Evolutionary conservation across 495 filamentous ascomycete genomes (phyloP).

Genomic region (Clavariopsis aquatica): DNA sequence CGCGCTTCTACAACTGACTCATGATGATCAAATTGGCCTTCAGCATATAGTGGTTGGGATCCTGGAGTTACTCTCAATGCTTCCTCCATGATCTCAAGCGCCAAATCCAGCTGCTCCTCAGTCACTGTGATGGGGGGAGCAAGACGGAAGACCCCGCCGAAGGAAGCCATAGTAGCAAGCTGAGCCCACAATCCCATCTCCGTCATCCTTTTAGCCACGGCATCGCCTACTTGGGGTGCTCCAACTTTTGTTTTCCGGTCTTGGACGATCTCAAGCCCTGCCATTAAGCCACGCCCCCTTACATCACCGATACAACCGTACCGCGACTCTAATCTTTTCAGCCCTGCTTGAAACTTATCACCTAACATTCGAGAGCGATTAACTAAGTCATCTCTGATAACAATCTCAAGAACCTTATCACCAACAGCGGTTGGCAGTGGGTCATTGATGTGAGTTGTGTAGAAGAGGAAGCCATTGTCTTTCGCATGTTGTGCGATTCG

Average conservation of each 20-base stretch:
- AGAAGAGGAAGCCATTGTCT: conserved; percentile 46
- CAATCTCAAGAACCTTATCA: conserved; percentile 58
- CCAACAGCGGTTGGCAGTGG: conserved; percentile 58
- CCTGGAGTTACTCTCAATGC: conserved; percentile 44
- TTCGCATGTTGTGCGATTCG: conserved; percentile 50
- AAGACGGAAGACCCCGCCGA: conserved; percentile 58
- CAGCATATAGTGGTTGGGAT: conserved; percentile 32
- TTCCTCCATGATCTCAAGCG: conserved; percentile 51
- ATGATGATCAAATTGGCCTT: too few relatives aligned
- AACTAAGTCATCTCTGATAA: conserved; percentile 53
- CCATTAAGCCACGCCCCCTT: conserved; percentile 56
- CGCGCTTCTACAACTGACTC: too few relatives aligned
- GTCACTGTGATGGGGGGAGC: conserved; percentile 60
- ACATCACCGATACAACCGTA: conserved; percentile 61
- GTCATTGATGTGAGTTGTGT: conserved; percentile 57
- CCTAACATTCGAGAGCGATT: conserved; percentile 47
- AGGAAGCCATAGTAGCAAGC: conserved; percentile 52
- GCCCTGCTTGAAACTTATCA: conserved; percentile 47
- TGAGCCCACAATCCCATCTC: conserved; percentile 57
- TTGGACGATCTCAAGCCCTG: conserved; percentile 57
- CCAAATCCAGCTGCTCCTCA: conserved; percentile 53
- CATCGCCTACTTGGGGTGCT: conserved; percentile 51
- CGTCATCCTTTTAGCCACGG: conserved; percentile 50
- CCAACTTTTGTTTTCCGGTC: conserved; percentile 49
- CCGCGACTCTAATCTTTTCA: conserved; percentile 47